Evolutionary conservation across 768 basidiomycete species (phyloP).

Genomic region (Panus rudis): DNA sequence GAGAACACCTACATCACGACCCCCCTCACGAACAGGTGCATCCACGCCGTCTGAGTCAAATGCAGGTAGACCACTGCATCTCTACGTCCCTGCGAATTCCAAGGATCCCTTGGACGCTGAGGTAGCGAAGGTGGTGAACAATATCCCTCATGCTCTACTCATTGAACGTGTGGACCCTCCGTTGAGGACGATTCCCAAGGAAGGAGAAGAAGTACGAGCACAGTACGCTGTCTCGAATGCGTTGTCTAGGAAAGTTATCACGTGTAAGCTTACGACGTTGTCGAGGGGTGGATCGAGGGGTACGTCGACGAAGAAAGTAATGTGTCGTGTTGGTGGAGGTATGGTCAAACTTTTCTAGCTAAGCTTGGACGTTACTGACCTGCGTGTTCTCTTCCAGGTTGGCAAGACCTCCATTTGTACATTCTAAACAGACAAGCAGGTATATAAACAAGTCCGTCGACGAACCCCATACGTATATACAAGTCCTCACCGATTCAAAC

Average conservation of each 20-base stretch:
- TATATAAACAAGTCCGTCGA: slow-evolving; percentile 7
- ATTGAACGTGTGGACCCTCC: slow-evolving; percentile 80
- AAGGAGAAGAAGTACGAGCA: slow-evolving; percentile 75
- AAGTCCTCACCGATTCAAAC: too few species aligned
- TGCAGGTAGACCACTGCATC: slow-evolving; percentile 36
- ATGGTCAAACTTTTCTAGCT: slow-evolving; percentile 21
- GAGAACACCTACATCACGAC: slow-evolving; percentile 51
- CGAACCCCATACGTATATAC: too few species aligned
- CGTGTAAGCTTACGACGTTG: slow-evolving; percentile 74
- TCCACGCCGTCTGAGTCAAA: slow-evolving; percentile 54
- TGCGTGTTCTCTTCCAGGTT: neutral
- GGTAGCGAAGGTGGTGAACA: slow-evolving; percentile 69
- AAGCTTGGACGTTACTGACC: neutral
- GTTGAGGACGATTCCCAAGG: slow-evolving; percentile 53
- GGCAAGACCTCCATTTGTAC: slow-evolving; percentile 13
- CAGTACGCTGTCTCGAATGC: slow-evolving; percentile 77
- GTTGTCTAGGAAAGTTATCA: slow-evolving; percentile 67
- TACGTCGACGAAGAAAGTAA: slow-evolving; percentile 69
- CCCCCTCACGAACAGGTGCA: slow-evolving; percentile 58
- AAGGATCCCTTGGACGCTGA: slow-evolving; percentile 81
- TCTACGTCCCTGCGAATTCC: slow-evolving; percentile 58
- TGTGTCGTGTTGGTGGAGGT: slow-evolving; percentile 89
- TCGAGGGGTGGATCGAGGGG: slow-evolving; percentile 42
- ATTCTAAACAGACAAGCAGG: slow-evolving; percentile 11
- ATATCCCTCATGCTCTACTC: slow-evolving; percentile 67